phyloP scores from a whole-genome alignment of 306 rosid species.

The Quercus agrifolia region DNA sequence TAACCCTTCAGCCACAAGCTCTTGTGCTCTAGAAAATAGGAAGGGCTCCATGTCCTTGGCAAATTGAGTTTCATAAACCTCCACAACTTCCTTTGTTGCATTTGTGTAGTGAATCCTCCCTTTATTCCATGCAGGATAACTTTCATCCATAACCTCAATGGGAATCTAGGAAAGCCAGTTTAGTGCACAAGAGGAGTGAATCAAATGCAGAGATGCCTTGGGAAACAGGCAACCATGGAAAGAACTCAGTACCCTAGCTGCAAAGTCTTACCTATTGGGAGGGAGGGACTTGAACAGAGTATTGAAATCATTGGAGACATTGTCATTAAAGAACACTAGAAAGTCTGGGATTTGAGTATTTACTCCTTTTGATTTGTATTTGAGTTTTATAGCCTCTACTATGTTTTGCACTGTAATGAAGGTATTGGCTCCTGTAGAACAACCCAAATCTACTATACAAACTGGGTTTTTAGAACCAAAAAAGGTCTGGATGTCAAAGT shows the following conservation, averaged over 20 bases:
- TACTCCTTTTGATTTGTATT: slow-evolving; percentile 9
- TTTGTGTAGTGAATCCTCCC: slow-evolving; percentile 21
- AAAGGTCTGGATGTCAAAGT: not conserved
- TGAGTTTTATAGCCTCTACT: no score
- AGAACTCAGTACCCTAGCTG: no score
- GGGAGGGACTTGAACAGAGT: no score
- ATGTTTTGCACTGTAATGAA: slow-evolving; percentile 19
- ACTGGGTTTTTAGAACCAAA: slow-evolving; percentile 1
- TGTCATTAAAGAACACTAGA: slow-evolving; percentile 26
- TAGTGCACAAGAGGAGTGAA: slow-evolving; percentile 22
- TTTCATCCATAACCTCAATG: slow-evolving; percentile 13
- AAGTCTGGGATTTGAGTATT: not conserved
- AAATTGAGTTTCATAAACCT: slow-evolving; percentile 27
- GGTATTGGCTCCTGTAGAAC: slow-evolving; percentile 33
- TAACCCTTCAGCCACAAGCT: slow-evolving; percentile 25
- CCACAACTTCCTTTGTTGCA: slow-evolving; percentile 26
- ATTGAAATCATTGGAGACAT: not conserved
- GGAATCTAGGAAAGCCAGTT: slow-evolving; percentile 30
- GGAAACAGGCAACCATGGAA: no score
- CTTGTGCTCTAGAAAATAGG: slow-evolving; percentile 24
- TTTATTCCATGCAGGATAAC: slow-evolving; percentile 24
- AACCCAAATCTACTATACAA: slow-evolving; percentile 32
- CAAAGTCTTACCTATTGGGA: no score
- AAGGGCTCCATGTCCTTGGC: slow-evolving; percentile 20
- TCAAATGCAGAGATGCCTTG: not conserved